These are phyloP conservation scores for Psilocybe azurescens DNA, from an alignment of 768 basidiomycete species.

Conservation along the genomic window DNA sequence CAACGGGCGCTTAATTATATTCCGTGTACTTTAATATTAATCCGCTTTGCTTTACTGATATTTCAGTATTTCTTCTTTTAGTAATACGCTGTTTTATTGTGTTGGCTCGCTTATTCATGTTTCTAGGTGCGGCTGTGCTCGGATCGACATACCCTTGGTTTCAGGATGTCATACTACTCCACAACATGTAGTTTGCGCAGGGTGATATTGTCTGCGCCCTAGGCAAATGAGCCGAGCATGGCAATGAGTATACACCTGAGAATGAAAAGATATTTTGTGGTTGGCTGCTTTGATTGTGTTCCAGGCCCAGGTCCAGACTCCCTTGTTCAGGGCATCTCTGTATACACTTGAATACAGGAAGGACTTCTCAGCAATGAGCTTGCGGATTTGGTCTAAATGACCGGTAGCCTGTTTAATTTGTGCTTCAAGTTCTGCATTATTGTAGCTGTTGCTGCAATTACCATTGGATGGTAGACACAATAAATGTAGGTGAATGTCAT, in stretches of 20 bases:
- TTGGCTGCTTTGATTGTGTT: neutral
- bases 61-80: no score
- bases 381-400: no score
- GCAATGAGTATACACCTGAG: slow-evolving; percentile 5
- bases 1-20: no score
- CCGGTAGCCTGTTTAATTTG: neutral
- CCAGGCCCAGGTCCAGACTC: slow-evolving; percentile 2
- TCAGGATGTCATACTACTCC: no score
- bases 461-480: neutral
- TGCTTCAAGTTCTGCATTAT: neutral
- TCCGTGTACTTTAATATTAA: no score
- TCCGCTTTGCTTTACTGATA: no score
- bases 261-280: neutral
- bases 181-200: no score
- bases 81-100: no score
- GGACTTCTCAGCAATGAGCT: neutral
- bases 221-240: neutral
- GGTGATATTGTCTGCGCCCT: neutral
- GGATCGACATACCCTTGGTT: no score
- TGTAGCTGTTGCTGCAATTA: neutral
- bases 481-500: no score
- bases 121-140: no score
- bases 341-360: slow-evolving; percentile 15
- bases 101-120: no score
- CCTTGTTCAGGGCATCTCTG: neutral